Conservation (phyloP, 116 monocot genomes). For the Zostera marina region DNA sequence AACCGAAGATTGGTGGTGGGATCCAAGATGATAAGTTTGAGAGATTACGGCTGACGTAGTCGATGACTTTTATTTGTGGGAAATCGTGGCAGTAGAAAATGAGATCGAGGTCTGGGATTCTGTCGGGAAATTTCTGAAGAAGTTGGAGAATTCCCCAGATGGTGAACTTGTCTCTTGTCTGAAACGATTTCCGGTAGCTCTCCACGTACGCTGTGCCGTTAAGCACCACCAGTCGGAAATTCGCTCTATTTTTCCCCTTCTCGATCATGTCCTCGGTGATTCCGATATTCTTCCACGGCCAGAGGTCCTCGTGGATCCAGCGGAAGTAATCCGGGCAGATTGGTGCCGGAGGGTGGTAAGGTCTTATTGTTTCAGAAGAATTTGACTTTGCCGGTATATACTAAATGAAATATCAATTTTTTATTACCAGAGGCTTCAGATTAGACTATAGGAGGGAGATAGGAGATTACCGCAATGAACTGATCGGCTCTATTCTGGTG, state of each 20-base stretch:
- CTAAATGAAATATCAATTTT: too few species aligned
- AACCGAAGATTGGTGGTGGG: slow-evolving; percentile 40
- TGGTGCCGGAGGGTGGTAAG: too few species aligned
- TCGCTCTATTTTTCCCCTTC: slow-evolving; percentile 10
- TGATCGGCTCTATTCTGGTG: too few species aligned
- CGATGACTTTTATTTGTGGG: slow-evolving; percentile 10
- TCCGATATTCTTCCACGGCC: slow-evolving; percentile 35
- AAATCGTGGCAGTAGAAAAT: slow-evolving; percentile 52
- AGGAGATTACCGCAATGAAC: too few species aligned
- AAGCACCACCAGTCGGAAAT: slow-evolving; percentile 33
- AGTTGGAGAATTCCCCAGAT: slow-evolving; percentile 66
- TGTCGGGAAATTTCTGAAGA: slow-evolving; percentile 33
- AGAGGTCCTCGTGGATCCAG: slow-evolving; percentile 49
- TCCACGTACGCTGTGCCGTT: slow-evolving; percentile 35
- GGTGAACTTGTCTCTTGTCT: slow-evolving; percentile 42
- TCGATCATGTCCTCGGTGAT: slow-evolving; percentile 38
- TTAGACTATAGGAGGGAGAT: too few species aligned
- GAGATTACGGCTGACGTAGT: too few species aligned
- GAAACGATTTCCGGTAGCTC: slow-evolving; percentile 20
- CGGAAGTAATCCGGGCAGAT: slow-evolving; percentile 49
- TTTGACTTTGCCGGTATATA: too few species aligned
- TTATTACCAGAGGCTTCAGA: too few species aligned
- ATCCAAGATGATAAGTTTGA: not conserved
- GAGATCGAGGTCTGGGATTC: slow-evolving; percentile 49
- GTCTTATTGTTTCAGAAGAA: too few species aligned